Evolutionary conservation across 192 early-diverging fungal genomes (phyloP).

Genomic region (Phycomyces nitens): DNA sequence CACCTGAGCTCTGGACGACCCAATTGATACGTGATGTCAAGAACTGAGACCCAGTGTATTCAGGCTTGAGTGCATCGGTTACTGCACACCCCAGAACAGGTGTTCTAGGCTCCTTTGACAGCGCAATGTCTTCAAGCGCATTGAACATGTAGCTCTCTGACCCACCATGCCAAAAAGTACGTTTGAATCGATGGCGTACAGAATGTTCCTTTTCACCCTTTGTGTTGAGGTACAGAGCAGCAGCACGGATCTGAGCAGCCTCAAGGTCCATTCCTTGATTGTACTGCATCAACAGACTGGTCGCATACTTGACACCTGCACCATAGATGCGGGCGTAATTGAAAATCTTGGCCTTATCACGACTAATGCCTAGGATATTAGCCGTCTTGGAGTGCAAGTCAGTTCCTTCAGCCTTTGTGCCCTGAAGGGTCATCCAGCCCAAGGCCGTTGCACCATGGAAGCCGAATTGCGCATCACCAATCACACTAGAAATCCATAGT

Average conservation of each 20-base stretch:
- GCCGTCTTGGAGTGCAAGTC: slow-evolving; percentile 95
- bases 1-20: slow-evolving; percentile 97
- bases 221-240: slow-evolving; percentile 71
- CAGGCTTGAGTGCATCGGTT: slow-evolving; percentile 75
- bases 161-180: slow-evolving; percentile 84
- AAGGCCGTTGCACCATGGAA: slow-evolving; percentile 90
- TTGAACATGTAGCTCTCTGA: slow-evolving; percentile 96
- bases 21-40: slow-evolving; percentile 91
- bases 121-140: slow-evolving; percentile 77
- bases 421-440: slow-evolving; percentile 98
- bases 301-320: slow-evolving; percentile 82
- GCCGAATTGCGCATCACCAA: slow-evolving; percentile 92
- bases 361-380: slow-evolving; percentile 76
- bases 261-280: slow-evolving; percentile 64
- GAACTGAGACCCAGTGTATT: slow-evolving; percentile 56
- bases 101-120: slow-evolving; percentile 67
- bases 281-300: slow-evolving; percentile 74
- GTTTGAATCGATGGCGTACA: slow-evolving; percentile 20
- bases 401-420: slow-evolving; percentile 81
- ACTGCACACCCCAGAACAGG: slow-evolving; percentile 87
- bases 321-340: slow-evolving; percentile 97
- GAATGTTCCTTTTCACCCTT: slow-evolving; percentile 67
- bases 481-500: slow-evolving; percentile 92
- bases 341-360: slow-evolving; percentile 91
- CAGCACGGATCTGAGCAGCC: slow-evolving; percentile 63